These are phyloP conservation scores for Phascolomyces articulosus DNA, from an alignment of 371 early-diverging fungal genomes.

Conservation along the genomic window DNA sequence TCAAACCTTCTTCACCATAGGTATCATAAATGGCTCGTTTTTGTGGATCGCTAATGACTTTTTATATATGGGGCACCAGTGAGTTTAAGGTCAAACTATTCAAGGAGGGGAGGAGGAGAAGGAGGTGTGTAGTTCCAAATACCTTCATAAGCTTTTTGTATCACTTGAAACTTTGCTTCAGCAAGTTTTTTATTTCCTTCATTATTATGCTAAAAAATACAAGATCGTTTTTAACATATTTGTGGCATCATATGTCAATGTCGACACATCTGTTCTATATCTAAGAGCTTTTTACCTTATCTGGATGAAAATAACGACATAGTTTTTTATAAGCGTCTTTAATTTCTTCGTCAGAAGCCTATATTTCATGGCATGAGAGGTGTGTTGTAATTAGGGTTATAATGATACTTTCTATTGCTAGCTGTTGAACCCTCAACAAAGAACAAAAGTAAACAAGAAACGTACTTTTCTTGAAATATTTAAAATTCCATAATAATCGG, in stretches of 20 bases:
- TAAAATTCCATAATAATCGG: conserved; percentile 84
- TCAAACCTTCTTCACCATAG: conserved; percentile 88
- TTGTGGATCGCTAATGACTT: conserved; percentile 82
- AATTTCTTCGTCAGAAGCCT: conserved; percentile 87
- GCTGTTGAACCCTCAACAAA: too few relatives aligned
- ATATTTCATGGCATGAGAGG: background rate
- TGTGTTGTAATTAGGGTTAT: background rate
- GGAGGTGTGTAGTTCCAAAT: too few relatives aligned
- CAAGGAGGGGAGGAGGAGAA: too few relatives aligned
- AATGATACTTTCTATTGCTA: background rate
- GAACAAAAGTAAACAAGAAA: conserved; percentile 10
- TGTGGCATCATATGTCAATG: too few relatives aligned
- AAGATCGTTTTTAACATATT: background rate
- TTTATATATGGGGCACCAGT: too few relatives aligned
- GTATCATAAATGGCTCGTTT: conserved; percentile 90
- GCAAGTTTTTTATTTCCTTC: conserved; percentile 56
- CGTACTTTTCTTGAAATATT: conserved; percentile 79
- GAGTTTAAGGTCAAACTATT: too few relatives aligned
- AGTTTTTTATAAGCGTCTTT: conserved; percentile 84
- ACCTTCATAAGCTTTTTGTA: conserved; percentile 91
- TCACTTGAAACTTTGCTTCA: conserved; percentile 78
- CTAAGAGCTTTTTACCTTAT: conserved; percentile 51
- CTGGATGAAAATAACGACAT: conserved; percentile 89
- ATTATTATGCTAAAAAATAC: conserved; percentile 19
- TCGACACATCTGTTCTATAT: too few relatives aligned